Evolutionary conservation across 108 stramenopile genomes (phyloP).

Genomic region (Discostella stelligeroides): DNA sequence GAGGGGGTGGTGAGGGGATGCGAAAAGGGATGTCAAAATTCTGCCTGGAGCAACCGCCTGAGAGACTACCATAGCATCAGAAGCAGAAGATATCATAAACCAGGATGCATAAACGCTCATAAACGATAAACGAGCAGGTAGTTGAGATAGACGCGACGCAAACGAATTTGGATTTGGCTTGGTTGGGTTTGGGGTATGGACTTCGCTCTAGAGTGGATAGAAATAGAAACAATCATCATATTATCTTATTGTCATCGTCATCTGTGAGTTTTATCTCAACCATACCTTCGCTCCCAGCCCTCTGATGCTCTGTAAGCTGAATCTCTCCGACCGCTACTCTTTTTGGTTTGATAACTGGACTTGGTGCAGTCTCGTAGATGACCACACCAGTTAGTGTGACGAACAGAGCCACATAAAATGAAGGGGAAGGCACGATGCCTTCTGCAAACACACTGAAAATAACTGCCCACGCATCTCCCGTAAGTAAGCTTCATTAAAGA

Average conservation of each 20-base stretch:
- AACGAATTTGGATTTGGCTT: no score
- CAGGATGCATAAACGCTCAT: no score
- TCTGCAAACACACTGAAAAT: conserved; percentile 81
- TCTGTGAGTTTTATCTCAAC: no score
- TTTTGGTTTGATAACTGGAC: conserved; percentile 48
- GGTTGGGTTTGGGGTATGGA: no score
- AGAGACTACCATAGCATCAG: no score
- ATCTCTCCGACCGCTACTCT: conserved; percentile 15
- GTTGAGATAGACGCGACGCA: no score
- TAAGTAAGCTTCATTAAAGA: conserved; percentile 62
- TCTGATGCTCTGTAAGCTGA: conserved; percentile 19
- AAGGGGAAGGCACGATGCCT: conserved; percentile 63
- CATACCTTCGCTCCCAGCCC: neutral
- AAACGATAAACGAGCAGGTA: no score
- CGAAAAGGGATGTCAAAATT: no score
- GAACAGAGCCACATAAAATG: conserved; percentile 84
- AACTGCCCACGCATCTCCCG: conserved; percentile 93
- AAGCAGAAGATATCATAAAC: no score
- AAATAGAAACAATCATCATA: neutral
- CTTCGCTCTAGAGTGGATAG: no score
- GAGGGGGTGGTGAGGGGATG: no score
- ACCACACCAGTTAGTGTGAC: conserved; percentile 84
- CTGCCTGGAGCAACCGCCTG: no score
- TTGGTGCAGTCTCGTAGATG: conserved; percentile 87
- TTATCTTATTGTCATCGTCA: neutral